These are phyloP conservation scores for Phytophthora tubulina DNA, from an alignment of 352 stramenopile species.

Conservation along the genomic window DNA sequence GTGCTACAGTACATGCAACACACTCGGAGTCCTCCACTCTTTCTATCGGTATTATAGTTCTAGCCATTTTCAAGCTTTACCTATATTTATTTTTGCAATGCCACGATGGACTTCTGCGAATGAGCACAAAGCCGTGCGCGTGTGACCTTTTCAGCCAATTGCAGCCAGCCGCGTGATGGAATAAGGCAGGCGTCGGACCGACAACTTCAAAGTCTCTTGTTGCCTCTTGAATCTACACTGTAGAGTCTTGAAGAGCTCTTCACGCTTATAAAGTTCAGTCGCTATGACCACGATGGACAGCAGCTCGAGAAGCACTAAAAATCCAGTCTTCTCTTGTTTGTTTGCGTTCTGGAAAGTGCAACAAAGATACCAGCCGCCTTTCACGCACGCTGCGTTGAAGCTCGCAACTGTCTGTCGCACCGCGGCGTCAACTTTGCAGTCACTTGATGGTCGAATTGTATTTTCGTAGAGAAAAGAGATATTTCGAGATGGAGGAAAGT, in stretches of 20 bases:
- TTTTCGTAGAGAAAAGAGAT: too few species aligned
- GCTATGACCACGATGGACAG: not conserved
- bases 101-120: constrained; percentile 3
- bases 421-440: not conserved
- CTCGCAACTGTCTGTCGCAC: not conserved
- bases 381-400: constrained; percentile 7
- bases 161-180: constrained; percentile 8
- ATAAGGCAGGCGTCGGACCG: constrained; percentile 33
- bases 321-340: too few species aligned
- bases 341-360: not conserved
- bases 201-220: constrained; percentile 3
- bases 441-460: too few species aligned
- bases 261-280: too few species aligned
- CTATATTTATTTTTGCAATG: constrained; percentile 17
- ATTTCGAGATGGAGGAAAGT: too few species aligned
- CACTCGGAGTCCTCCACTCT: too few species aligned
- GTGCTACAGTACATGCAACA: not conserved
- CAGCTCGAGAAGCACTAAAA: not conserved
- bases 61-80: too few species aligned
- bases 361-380: constrained; percentile 2
- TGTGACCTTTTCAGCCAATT: constrained; percentile 3
- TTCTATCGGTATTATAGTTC: too few species aligned
- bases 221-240: not conserved
- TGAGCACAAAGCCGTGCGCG: constrained; percentile 17
- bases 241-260: too few species aligned